These are phyloP conservation scores for Bifiguratus adelaidae DNA, from an alignment of 192 early-diverging fungal species.

Conservation along the genomic window DNA sequence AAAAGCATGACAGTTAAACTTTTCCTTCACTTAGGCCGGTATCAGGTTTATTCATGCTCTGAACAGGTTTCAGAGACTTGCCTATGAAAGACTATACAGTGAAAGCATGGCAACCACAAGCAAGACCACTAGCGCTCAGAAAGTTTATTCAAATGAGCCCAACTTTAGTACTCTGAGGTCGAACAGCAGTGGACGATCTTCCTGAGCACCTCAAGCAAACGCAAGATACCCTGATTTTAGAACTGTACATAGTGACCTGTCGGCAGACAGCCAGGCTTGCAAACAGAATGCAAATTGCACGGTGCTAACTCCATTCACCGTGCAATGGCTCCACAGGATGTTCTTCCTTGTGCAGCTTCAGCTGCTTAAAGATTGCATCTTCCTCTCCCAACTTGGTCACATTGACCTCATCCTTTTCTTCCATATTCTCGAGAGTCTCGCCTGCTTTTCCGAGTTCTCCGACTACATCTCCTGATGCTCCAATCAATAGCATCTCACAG, in stretches of 20 bases:
- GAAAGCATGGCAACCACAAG: too few species aligned
- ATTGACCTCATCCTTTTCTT: constrained; percentile 17
- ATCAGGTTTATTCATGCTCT: constrained; percentile 25
- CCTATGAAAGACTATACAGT: constrained; percentile 29
- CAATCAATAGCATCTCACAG: constrained; percentile 25
- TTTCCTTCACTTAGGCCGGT: constrained; percentile 17
- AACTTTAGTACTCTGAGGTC: too few species aligned
- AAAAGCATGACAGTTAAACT: background rate
- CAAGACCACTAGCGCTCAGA: too few species aligned
- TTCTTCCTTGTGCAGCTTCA: constrained; percentile 8
- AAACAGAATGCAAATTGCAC: too few species aligned
- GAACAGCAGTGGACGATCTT: too few species aligned
- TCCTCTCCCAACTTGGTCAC: constrained; percentile 11
- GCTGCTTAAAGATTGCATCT: constrained; percentile 20
- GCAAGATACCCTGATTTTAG: too few species aligned
- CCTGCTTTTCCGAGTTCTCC: constrained; percentile 20
- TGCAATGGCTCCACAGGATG: constrained; percentile 13
- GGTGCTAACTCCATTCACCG: constrained; percentile 23
- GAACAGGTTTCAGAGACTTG: constrained; percentile 27
- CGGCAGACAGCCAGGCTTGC: too few species aligned
- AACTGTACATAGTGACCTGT: too few species aligned
- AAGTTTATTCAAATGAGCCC: too few species aligned
- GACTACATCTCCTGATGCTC: constrained; percentile 19
- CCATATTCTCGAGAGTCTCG: constrained; percentile 13
- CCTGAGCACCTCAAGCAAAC: too few species aligned